Evolutionary conservation across 2,329 filamentous ascomycete species (phyloP).

Genomic region (Penicillium olsonii): DNA sequence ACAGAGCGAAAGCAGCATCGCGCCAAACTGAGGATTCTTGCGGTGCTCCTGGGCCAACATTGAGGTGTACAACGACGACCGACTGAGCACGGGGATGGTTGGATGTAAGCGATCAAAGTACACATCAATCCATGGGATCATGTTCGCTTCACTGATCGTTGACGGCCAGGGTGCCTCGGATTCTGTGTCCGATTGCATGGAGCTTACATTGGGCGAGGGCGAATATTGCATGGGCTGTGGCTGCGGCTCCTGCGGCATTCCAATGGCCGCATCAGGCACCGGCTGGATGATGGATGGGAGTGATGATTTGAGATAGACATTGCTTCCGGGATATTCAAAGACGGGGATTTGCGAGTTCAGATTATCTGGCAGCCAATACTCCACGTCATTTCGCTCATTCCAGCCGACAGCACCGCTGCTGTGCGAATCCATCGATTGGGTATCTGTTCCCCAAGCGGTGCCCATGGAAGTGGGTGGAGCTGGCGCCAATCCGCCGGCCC

Average conservation of each 20-base stretch:
- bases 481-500: constrained; percentile 19
- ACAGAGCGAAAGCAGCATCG: constrained; percentile 46
- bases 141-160: constrained; percentile 42
- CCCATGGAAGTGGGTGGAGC: constrained; percentile 20
- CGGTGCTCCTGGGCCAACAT: constrained; percentile 47
- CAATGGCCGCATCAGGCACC: constrained; percentile 23
- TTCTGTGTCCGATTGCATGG: constrained; percentile 22
- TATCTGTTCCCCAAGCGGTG: constrained; percentile 26
- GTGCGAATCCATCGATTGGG: constrained; percentile 23
- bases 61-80: constrained; percentile 43
- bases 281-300: constrained; percentile 37
- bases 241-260: constrained; percentile 21
- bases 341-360: constrained; percentile 36
- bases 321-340: constrained; percentile 37
- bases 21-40: constrained; percentile 44
- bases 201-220: constrained; percentile 20
- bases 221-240: constrained; percentile 22
- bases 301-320: constrained; percentile 36
- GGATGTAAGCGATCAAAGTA: constrained; percentile 49
- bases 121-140: constrained; percentile 46
- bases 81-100: constrained; percentile 45
- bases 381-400: constrained; percentile 32
- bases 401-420: constrained; percentile 24
- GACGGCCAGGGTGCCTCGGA: constrained; percentile 39
- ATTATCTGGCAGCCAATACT: constrained; percentile 40